Base-by-base conservation (phyloP, 352 stramenopile species). In the Globisporangium cederbergense region DNA sequence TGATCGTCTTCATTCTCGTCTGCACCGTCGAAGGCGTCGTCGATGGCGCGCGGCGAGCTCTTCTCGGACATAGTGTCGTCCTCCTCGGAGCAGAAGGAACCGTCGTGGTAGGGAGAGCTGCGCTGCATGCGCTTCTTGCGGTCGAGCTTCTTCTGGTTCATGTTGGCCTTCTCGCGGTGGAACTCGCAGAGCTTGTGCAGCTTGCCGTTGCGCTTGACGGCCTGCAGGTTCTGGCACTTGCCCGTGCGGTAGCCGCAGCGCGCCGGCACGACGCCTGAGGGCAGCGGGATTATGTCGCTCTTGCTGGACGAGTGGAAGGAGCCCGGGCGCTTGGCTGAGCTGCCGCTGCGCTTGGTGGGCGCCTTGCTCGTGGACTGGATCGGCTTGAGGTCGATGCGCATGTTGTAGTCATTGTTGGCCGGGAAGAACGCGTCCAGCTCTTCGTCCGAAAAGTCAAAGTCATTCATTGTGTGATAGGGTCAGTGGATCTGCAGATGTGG, bases 101-200 rank as follows among this genome's bases (percentile, higher is more conserved):
- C 9, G 28, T 71, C 73, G 66, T 36, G 32, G 32, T 76, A 89
- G 16, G 79, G 71, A 30, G 78, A 76, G 42, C 60, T 68, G 32
- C 81, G 82, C 64, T 86, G 70, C 60, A 90, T 51, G 8, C 84
- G 82, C 76, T 93, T 93, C 79, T 93, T 93, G 64, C 82, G 82
- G 68, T 93, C 85, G 57, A 93, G 73, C 65, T 93, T 93, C 73
- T 91, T 91, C 65, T 93, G 85, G 72, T 91, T 93, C 59, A 87
- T 71, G 72, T 93, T 93, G 63, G 82, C 82, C 62, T 89, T 88
- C 65, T 90, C 82, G 68, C 85, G 82, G 62, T 93, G 85, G 70
- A 90, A 91, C 62, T 93, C 85, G 74, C 85, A 93, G 42, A 93
- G 70, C 62, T 93, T 93, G 81, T 93, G 85, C 55, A 90, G 72